Evolutionary conservation across 805 yeast species (phyloP).

Genomic region (Saturnispora zaruensis): DNA sequence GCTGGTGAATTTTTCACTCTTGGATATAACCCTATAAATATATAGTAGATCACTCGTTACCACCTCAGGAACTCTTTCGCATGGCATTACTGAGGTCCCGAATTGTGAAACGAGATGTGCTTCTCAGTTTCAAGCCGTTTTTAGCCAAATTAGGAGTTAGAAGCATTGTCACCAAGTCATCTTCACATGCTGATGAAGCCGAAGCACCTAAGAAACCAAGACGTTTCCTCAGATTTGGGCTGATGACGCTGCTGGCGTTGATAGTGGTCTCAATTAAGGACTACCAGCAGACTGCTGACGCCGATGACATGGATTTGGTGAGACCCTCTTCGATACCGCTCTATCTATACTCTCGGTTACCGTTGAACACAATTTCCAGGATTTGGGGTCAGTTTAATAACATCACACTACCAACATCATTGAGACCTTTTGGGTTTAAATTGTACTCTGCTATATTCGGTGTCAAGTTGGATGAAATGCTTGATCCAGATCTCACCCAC

Average conservation of each 20-base stretch:
- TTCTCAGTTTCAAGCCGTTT: neutral
- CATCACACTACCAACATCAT: slow-evolving; percentile 77
- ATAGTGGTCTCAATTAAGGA: slow-evolving; percentile 13
- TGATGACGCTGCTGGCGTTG: slow-evolving; percentile 11
- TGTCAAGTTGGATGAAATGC: slow-evolving; percentile 82
- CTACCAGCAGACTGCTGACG: slow-evolving; percentile 12
- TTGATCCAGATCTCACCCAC: slow-evolving; percentile 65
- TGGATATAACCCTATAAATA: neutral
- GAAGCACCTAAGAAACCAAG: neutral
- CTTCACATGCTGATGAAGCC: neutral
- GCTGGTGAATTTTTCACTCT: neutral
- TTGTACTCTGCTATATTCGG: slow-evolving; percentile 77
- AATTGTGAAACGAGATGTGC: neutral
- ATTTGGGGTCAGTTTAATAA: slow-evolving; percentile 91
- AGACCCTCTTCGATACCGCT: slow-evolving; percentile 80
- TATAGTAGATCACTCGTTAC: neutral
- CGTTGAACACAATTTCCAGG: slow-evolving; percentile 83
- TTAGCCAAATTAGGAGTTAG: neutral
- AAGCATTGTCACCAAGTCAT: neutral
- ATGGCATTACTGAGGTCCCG: neutral
- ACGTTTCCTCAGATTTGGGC: slow-evolving; percentile 7
- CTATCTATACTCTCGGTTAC: slow-evolving; percentile 82
- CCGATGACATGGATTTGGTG: slow-evolving; percentile 26
- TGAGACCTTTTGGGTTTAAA: slow-evolving; percentile 72
- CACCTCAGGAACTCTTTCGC: neutral